Evolutionary conservation across 305 asterid genomes (phyloP).

Genomic region (Nicotiana rustica): DNA sequence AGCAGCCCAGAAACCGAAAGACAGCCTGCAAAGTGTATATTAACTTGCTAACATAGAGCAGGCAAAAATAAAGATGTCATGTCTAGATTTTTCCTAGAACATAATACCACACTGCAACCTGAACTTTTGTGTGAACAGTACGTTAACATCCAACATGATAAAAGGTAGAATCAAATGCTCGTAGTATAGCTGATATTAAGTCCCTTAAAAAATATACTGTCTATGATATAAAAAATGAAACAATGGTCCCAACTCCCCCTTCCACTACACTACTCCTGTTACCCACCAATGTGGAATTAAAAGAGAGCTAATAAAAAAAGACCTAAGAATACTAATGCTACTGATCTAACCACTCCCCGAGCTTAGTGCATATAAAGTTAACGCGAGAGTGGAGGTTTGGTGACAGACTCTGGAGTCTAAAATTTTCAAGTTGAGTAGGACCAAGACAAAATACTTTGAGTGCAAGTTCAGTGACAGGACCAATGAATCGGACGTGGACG

Average conservation of each 20-base stretch:
- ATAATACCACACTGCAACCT: neutral
- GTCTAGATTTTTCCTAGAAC: neutral
- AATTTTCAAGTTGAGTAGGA: too few species aligned
- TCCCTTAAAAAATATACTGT: neutral
- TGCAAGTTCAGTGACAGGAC: too few species aligned
- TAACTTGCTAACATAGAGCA: constrained; percentile 14
- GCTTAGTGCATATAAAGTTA: constrained; percentile 29
- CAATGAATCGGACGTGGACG: too few species aligned
- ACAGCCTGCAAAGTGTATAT: constrained; percentile 22
- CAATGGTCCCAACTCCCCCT: neutral
- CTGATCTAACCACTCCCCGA: neutral
- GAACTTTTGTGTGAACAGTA: neutral
- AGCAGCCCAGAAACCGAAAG: neutral
- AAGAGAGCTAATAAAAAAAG: neutral
- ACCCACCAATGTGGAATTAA: constrained; percentile 25
- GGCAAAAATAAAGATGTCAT: neutral
- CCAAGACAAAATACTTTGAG: too few species aligned
- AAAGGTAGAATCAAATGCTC: constrained; percentile 11
- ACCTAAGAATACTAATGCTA: constrained; percentile 28
- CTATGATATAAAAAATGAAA: neutral
- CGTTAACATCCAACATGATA: neutral
- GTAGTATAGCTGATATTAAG: constrained; percentile 21
- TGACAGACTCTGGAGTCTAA: too few species aligned
- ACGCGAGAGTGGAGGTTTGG: neutral
- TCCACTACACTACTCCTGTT: neutral